These are phyloP conservation scores for Colletotrichum scovillei DNA, from an alignment of 2,329 filamentous ascomycete genomes.

Conservation along the genomic window DNA sequence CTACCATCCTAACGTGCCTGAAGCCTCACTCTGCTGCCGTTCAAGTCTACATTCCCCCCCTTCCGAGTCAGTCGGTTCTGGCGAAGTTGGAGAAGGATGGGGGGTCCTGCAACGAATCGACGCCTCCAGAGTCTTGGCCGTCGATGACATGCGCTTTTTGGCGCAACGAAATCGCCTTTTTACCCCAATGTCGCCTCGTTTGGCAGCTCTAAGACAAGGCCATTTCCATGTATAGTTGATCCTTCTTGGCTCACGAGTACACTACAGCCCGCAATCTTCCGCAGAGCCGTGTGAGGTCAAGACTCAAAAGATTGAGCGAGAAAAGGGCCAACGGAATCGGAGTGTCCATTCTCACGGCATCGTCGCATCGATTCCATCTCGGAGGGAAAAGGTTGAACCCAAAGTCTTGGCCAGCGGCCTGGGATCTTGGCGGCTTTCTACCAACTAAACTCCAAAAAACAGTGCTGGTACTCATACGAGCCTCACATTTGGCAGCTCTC, in stretches of 20 bases:
- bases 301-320: slow-evolving; percentile 17
- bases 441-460: slow-evolving; percentile 3
- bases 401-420: slow-evolving; percentile 21
- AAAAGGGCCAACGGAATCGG: slow-evolving; percentile 6
- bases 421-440: not conserved
- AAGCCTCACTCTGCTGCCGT: slow-evolving; percentile 25
- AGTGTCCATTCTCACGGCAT: not conserved
- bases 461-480: not conserved
- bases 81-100: slow-evolving; percentile 22
- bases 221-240: slow-evolving; percentile 29
- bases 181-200: slow-evolving; percentile 28
- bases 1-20: slow-evolving; percentile 9
- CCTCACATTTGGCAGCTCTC: not conserved
- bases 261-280: slow-evolving; percentile 23
- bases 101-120: slow-evolving; percentile 7
- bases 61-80: slow-evolving; percentile 29
- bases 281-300: slow-evolving; percentile 17
- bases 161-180: slow-evolving; percentile 27
- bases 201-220: slow-evolving; percentile 23
- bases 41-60: slow-evolving; percentile 25
- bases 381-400: slow-evolving; percentile 2
- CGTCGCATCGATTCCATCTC: slow-evolving; percentile 16
- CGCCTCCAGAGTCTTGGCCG: slow-evolving; percentile 23
- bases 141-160: not conserved
- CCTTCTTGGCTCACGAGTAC: slow-evolving; percentile 22